phyloP scores from a whole-genome alignment of 1,284 basidiomycete genomes.

The Kalmanozyma brasiliensis region DNA sequence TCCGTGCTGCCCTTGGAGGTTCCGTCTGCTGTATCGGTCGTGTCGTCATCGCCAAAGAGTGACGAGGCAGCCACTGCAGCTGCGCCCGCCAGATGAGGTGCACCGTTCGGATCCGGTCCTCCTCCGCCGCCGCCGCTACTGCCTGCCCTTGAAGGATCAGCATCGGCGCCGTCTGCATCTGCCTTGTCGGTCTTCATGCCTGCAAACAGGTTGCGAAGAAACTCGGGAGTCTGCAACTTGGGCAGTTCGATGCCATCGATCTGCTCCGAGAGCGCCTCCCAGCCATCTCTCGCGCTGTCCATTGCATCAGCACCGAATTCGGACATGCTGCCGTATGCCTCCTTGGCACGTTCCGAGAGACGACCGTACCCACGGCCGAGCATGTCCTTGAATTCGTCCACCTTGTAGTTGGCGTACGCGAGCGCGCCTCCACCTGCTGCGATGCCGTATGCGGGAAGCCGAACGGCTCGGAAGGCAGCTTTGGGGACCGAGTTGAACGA shows the following conservation, averaged over 20 bases:
- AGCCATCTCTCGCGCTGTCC: slow-evolving; percentile 42
- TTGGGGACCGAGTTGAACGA: slow-evolving; percentile 64
- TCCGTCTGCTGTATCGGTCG: slow-evolving; percentile 15
- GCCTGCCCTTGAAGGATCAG: slow-evolving; percentile 5
- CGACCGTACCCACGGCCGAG: slow-evolving; percentile 39
- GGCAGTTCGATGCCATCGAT: slow-evolving; percentile 47
- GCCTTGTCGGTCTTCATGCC: slow-evolving; percentile 8
- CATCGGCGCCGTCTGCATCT: slow-evolving; percentile 10
- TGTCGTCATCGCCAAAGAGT: slow-evolving; percentile 33
- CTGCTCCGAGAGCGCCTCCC: slow-evolving; percentile 39
- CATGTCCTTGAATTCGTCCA: slow-evolving; percentile 58
- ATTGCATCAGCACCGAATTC: slow-evolving; percentile 47
- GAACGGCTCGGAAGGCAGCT: slow-evolving; percentile 53
- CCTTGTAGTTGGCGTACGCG: slow-evolving; percentile 65
- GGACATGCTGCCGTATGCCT: slow-evolving; percentile 49
- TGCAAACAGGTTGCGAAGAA: slow-evolving; percentile 40
- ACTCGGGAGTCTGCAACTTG: slow-evolving; percentile 42
- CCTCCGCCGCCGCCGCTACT: slow-evolving; percentile 15
- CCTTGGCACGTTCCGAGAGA: slow-evolving; percentile 39
- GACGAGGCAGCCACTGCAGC: slow-evolving; percentile 52
- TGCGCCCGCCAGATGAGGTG: slow-evolving; percentile 33
- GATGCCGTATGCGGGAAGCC: slow-evolving; percentile 59
- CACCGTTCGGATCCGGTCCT: slow-evolving; percentile 25
- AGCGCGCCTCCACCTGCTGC: slow-evolving; percentile 61
- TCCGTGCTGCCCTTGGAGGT: slow-evolving; percentile 36